Evolutionary conservation across 2,329 filamentous ascomycete species (phyloP).

Genomic region (Exophiala sp.): DNA sequence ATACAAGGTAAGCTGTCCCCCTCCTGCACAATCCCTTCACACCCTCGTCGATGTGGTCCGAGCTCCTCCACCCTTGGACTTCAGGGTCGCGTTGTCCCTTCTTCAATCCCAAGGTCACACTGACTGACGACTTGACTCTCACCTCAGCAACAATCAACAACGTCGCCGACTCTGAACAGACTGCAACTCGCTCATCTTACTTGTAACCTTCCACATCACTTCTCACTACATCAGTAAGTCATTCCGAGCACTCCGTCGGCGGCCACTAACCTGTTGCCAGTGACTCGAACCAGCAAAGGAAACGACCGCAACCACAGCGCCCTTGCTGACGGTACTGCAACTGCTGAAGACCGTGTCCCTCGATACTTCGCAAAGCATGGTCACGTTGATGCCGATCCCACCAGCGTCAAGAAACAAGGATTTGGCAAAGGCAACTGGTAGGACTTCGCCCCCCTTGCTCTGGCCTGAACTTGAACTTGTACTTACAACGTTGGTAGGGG

Average conservation of each 20-base stretch:
- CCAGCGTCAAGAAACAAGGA: constrained; percentile 95
- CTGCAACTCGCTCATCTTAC: constrained; percentile 8
- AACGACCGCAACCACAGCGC: constrained; percentile 87
- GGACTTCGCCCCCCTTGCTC: constrained; percentile 32
- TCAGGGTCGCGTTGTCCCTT: constrained; percentile 23
- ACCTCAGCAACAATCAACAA: constrained; percentile 19
- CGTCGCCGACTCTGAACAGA: constrained; percentile 7
- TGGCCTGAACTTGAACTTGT: constrained; percentile 2
- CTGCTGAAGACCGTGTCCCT: constrained; percentile 67
- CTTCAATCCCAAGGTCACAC: constrained; percentile 17
- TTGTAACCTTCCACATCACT: neutral
- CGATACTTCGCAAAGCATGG: constrained; percentile 91
- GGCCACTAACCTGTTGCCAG: constrained; percentile 43
- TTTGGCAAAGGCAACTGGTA: constrained; percentile 92
- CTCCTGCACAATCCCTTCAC: neutral
- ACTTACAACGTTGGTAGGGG: constrained; percentile 57
- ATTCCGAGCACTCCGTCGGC: constrained; percentile 2
- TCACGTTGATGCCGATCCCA: constrained; percentile 72
- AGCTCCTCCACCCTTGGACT: constrained; percentile 21
- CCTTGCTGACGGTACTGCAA: constrained; percentile 66
- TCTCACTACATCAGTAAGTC: constrained; percentile 23
- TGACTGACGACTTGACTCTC: constrained; percentile 16
- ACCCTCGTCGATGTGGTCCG: constrained; percentile 20
- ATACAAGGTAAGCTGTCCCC: constrained; percentile 14
- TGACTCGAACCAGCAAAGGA: constrained; percentile 96